Base-by-base conservation (phyloP, 2,329 filamentous ascomycete genomes). In the Tolypocladium guangdongense region DNA sequence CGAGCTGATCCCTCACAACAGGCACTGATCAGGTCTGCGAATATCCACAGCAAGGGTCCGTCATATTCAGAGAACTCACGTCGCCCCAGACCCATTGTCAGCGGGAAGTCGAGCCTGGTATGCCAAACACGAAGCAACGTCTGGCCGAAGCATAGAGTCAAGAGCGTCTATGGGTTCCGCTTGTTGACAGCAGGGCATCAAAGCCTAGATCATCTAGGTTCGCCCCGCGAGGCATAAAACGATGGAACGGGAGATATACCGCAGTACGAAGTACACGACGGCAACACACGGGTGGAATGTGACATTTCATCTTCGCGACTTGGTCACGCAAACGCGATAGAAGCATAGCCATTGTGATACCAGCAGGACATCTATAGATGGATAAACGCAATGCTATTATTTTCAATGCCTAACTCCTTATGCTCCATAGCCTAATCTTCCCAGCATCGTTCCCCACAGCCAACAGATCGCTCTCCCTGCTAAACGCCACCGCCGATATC, bases 341-440 rank as follows among this genome's bases (percentile, higher is more conserved):
- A 32, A 20, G 43, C 16, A 46, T 32, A 46, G 24, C 27, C 43
- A 18, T 30, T 18, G 12, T 8, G 18, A 20, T 46, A 27, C 24
- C 27, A 32, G 32, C n/a, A 46, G 4, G 27, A 18, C 16, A n/a
- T 27, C 43, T 46, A n/a, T 46, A 46, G 27, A 46, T 32, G 30
- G 7, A 30, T 30, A 18, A 46, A 46, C 10, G 43, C 43, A 32
- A 46, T 46, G 43, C 43, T 32, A 32, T 12, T 49, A 32, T 12
- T 49, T 50, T 54, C 16, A 18, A 7, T 33, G 32, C 57, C 69
- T 79, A 89, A 59, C 73, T 79, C 64, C 85, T 75, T 60, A 96
- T 89, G 73, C 96, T 90, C 90, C 92, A 99, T 66, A 96, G 68
- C 57, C 88, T 80, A 57, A 97, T 87, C 73, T 90, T 91, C 14